Evolutionary conservation across 2,329 filamentous ascomycete genomes (phyloP), one percentile per base, ranked within the genome.

Genomic region (Verticillium isaacii): DNA sequence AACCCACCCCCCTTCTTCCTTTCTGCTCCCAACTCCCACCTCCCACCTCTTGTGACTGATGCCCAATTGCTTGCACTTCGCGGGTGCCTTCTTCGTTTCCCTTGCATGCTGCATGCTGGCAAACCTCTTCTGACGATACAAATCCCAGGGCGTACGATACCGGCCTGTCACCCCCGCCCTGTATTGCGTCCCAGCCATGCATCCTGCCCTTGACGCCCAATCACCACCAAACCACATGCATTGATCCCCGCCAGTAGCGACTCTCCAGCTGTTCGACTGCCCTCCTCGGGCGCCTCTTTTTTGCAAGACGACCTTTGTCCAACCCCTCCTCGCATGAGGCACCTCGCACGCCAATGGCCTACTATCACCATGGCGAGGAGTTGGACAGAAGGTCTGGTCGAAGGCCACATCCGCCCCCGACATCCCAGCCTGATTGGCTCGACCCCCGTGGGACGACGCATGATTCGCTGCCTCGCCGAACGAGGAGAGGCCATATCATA

Each of bases 391-490:
- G 63, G 57, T 59, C 56, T 54, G 60, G 61, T 36, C 62, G 60
- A 39, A 63, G 58, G 25, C 61, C 57, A 32, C 58, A 39, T 36
- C 56, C 68, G 62, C 68, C 71, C 60, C 68, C 69, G 60, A 67
- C 69, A 58, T 66, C 68, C 62, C 65, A 69, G 60, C 64, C 67
- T 69, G 69, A 72, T 69, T 73, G 73, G 72, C 70, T 70, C 60
- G 65, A 66, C 50, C 66, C 60, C 59, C 68, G 64, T 61, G 63
- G 67, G 61, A 65, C 63, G 41, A 29, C n/a, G 17, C 68, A 66
- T 67, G 67, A 75, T 72, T 72, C 73, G 67, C 62, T 73, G 71
- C 73, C 73, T 67, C 71, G 74, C 69, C 73, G 70, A 69, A 64
- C 68, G 25, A 63, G 50, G 36, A 64, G 63, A 59, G 62, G 64